Base-by-base conservation (phyloP, 257 asterid genomes). In the Plantago major region DNA sequence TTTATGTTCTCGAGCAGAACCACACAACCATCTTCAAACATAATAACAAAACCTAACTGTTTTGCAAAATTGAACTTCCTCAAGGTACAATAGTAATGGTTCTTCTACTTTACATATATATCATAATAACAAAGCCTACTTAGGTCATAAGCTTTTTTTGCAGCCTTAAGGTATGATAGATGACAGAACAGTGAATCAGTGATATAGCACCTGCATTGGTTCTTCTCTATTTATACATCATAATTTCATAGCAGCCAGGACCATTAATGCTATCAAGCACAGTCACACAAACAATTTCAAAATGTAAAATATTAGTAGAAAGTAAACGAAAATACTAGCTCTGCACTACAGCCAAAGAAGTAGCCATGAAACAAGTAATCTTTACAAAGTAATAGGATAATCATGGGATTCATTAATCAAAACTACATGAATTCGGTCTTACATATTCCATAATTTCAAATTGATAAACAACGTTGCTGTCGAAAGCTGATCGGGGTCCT, bases 401-500 rank as follows among this genome's bases (percentile, higher is more conserved):
- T 60, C 14, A 65, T 48, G 59, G 26, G 50, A 47, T 11, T 49
- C 43, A 49, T 44, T 47, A 59, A 63, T 22, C 63, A 54, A 54
- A 71, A 63, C 53, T 51, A 62, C 48, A 47, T 53, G 49, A 62
- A 46, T 46, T 30, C 65, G 59, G 67, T 52, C 99, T 89, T 89
- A 93, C 99, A 71, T 89, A 83, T 87, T 93, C 97, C 99, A 93
- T 93, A 67, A 87, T 83, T 81, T 93, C 99, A 82, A 83, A 92
- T 66, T 92, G 99, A 80, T 80, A 87, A 72, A 92, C 97, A 73
- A 92, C 97, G 71, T 92, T 85, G 80, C 79, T 68, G 76, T 92
- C 99, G 64, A 92, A 92, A 58, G 99, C 99, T 14, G 99, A 92
- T 67, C 99, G 99, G 67, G 99, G 99, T 67, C 99, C 99, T 66